phyloP scores from a whole-genome alignment of 2,329 filamentous ascomycete genomes.

The Cladosporium velox region DNA sequence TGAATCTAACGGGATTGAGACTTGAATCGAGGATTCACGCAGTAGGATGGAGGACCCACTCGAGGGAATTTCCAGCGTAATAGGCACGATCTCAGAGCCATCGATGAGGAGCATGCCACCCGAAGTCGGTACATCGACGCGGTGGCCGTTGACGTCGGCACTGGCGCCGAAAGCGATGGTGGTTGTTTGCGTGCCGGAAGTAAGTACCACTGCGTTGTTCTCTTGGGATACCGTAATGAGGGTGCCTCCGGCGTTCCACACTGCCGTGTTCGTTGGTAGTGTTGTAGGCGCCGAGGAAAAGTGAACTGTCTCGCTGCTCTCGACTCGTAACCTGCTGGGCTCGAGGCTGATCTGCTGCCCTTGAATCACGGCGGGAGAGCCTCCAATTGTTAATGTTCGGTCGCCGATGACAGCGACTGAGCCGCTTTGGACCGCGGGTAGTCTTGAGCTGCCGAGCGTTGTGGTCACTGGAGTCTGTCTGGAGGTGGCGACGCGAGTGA shows the following conservation, averaged over 20 bases:
- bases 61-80: background rate
- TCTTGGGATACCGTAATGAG: background rate
- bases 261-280: background rate
- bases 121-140: background rate
- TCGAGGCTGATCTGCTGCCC: background rate
- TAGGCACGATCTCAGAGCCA: background rate
- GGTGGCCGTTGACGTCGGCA: background rate
- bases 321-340: background rate
- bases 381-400: background rate
- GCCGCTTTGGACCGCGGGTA: background rate
- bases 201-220: background rate
- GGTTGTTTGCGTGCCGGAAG: background rate
- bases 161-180: background rate
- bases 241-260: background rate
- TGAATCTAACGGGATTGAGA: background rate
- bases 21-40: background rate
- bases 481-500: background rate
- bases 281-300: background rate
- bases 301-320: background rate
- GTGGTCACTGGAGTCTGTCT: background rate
- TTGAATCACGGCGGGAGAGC: background rate
- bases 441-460: background rate
- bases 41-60: background rate
- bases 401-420: background rate
- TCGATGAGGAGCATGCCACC: background rate